phyloP scores from a whole-genome alignment of 2,329 filamentous ascomycete species.

The Pseudogymnoascus sp. region DNA sequence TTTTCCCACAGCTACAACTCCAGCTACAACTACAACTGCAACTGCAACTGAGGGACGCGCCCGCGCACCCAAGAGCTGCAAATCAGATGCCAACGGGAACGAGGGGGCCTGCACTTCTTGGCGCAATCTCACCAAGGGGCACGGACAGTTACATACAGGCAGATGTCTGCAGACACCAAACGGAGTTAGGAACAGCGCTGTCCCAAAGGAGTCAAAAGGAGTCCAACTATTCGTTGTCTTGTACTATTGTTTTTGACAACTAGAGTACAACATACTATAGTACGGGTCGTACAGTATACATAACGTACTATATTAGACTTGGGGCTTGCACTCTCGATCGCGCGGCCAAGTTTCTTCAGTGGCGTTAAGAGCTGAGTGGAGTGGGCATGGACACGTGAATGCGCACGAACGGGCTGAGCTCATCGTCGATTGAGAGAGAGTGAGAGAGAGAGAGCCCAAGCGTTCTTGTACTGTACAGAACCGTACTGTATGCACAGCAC shows the following conservation, averaged over 20 bases:
- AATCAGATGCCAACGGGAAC: constrained; percentile 6
- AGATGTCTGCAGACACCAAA: background rate
- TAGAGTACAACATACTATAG: background rate
- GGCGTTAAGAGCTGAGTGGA: background rate
- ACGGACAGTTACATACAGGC: constrained; percentile 9
- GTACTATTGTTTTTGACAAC: background rate
- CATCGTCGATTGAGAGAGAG: background rate
- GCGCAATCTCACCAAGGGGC: constrained; percentile 8
- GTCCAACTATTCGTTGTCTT: background rate
- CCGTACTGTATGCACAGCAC: too few species aligned
- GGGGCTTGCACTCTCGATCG: background rate
- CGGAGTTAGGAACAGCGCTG: constrained; percentile 6
- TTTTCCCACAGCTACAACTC: background rate
- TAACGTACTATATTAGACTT: background rate
- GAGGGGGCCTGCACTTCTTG: constrained; percentile 5
- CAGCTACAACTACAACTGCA: too few species aligned
- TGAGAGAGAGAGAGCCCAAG: too few species aligned
- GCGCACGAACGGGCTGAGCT: background rate
- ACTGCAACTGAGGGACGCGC: background rate
- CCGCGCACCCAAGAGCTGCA: background rate
- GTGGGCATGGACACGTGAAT: background rate
- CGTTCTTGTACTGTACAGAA: too few species aligned
- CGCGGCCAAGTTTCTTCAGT: constrained; percentile 4
- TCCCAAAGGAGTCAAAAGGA: background rate
- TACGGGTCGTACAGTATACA: background rate